phyloP scores from a whole-genome alignment of 768 basidiomycete species.

The Trametes cubensis region DNA sequence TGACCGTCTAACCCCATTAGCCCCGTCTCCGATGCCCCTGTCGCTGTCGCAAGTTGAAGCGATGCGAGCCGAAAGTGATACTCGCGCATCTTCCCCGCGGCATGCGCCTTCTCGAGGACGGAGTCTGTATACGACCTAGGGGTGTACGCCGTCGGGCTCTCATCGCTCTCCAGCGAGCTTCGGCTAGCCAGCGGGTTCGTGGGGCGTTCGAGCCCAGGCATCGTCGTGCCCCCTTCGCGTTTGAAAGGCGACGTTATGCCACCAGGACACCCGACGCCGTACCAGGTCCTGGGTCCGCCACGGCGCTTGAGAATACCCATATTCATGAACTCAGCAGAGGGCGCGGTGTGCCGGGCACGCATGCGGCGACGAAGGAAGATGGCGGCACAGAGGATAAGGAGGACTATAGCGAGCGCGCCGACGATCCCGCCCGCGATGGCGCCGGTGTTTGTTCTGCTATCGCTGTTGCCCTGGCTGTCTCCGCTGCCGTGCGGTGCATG shows the following conservation, averaged over 20 bases:
- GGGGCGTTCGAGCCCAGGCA: not conserved
- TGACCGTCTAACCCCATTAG: not conserved
- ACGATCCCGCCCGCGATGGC: conserved; percentile 58
- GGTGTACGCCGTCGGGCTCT: conserved; percentile 30
- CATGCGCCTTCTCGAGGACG: conserved; percentile 30
- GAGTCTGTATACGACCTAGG: conserved; percentile 28
- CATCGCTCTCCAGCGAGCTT: conserved; percentile 12
- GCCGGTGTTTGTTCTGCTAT: conserved; percentile 33
- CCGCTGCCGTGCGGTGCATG: no score
- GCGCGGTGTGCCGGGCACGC: conserved; percentile 46
- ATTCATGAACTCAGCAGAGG: conserved; percentile 57
- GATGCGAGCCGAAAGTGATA: conserved; percentile 6
- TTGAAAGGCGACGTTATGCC: no score
- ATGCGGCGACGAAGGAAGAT: conserved; percentile 45
- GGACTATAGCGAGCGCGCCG: conserved; percentile 45
- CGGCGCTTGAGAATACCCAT: conserved; percentile 18
- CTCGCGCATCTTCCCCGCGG: conserved; percentile 22
- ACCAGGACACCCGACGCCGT: no score
- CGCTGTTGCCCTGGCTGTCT: not conserved
- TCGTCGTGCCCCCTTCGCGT: not conserved
- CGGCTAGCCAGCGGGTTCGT: conserved; percentile 8
- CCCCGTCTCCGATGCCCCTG: no score
- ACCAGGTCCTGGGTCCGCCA: no score
- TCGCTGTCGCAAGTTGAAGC: not conserved
- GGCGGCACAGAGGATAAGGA: conserved; percentile 37